Conservation (phyloP, 768 basidiomycete genomes). For the Amanita polypyramis region DNA sequence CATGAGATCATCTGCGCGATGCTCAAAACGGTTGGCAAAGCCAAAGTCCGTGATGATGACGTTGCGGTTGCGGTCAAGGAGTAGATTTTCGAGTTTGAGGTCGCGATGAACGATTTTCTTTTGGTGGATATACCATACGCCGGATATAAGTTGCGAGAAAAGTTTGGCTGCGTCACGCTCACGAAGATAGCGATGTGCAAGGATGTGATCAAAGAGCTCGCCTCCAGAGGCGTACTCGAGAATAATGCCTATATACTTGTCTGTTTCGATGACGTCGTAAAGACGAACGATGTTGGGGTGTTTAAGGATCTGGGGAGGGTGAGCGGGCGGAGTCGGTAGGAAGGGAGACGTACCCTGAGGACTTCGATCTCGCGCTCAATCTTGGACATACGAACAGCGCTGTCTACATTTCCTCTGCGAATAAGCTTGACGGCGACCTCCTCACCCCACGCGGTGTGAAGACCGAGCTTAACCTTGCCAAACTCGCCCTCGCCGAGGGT, state of each 20-base stretch:
- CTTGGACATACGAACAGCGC: conserved; percentile 78
- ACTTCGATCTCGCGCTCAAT: conserved; percentile 98
- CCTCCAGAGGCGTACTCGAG: conserved; percentile 98
- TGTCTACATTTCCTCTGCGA: conserved; percentile 85
- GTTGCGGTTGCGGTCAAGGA: conserved; percentile 94
- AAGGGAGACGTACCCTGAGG: conserved; percentile 55
- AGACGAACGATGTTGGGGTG: conserved; percentile 98
- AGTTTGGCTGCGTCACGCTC: conserved; percentile 92
- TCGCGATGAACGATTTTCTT: conserved; percentile 99
- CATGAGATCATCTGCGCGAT: conserved; percentile 91
- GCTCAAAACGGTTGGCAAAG: conserved; percentile 96
- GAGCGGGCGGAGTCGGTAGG: neutral
- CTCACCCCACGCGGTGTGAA: conserved; percentile 89
- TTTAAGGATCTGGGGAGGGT: conserved; percentile 61
- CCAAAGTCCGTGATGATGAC: conserved; percentile 99
- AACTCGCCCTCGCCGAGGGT: conserved; percentile 98
- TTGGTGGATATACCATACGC: conserved; percentile 97
- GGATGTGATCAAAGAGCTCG: conserved; percentile 97
- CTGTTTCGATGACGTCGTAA: conserved; percentile 98
- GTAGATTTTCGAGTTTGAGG: conserved; percentile 95
- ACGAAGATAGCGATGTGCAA: conserved; percentile 92
- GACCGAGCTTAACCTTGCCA: conserved; percentile 96
- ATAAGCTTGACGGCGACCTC: conserved; percentile 99
- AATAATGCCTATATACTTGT: conserved; percentile 99
- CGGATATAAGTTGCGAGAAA: conserved; percentile 96